Evolutionary conservation across 148 eudicot species (phyloP).

Genomic region (Rhododendron williamsianum): DNA sequence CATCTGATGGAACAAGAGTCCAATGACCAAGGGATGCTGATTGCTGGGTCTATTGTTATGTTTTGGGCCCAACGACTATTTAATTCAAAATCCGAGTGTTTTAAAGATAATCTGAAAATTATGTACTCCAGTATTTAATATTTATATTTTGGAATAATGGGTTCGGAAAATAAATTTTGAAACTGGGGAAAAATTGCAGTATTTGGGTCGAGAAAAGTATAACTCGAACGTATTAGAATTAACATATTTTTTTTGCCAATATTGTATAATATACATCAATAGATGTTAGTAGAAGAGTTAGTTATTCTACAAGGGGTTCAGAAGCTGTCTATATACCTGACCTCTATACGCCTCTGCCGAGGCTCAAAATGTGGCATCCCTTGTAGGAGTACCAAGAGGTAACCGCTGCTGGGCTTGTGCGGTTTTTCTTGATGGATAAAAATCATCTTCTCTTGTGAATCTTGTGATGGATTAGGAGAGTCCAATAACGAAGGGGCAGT

Average conservation of each 20-base stretch:
- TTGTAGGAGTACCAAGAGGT: no score
- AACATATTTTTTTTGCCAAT: neutral
- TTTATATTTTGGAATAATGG: no score
- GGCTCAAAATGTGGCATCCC: no score
- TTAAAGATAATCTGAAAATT: neutral
- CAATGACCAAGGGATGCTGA: neutral
- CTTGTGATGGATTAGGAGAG: neutral
- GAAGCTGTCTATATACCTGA: no score
- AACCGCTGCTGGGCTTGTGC: no score
- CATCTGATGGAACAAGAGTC: neutral
- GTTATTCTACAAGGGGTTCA: no score
- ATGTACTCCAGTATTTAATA: no score
- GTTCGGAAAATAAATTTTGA: neutral
- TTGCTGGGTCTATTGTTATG: neutral
- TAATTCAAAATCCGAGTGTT: neutral
- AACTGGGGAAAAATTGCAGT: neutral
- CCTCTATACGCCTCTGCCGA: no score
- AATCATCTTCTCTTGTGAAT: no score
- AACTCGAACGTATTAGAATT: neutral
- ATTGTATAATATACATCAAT: no score
- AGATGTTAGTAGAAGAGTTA: neutral
- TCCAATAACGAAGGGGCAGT: neutral
- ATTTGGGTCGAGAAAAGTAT: neutral
- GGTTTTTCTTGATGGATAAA: no score
- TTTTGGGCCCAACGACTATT: neutral